phyloP scores from a whole-genome alignment of 257 asterid species.

The Nemophila menziesii region DNA sequence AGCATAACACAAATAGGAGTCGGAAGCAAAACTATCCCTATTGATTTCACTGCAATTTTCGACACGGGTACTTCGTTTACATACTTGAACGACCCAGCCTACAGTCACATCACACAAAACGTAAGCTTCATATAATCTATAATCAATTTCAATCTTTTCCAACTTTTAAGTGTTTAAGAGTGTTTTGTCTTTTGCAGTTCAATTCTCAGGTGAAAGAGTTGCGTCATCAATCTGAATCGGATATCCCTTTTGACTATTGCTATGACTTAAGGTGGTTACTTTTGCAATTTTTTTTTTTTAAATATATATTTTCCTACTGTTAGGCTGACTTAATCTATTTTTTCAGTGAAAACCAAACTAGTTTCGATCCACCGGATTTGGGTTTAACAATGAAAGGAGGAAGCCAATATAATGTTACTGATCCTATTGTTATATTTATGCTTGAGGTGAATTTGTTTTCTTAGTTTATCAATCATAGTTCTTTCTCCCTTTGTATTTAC shows the following conservation, averaged over 20 bases:
- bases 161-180: conserved; percentile 1
- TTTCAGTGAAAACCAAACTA: conserved; percentile 49
- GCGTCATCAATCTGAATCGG: conserved; percentile 35
- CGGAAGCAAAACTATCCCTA: conserved; percentile 34
- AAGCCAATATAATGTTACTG: conserved; percentile 25
- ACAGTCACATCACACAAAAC: conserved; percentile 35
- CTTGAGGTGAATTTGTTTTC: conserved; percentile 28
- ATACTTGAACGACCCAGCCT: conserved; percentile 73
- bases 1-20: conserved; percentile 60
- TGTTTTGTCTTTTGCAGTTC: conserved; percentile 39
- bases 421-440: conserved; percentile 36
- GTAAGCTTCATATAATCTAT: conserved; percentile 31
- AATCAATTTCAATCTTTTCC: not conserved
- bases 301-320: conserved; percentile 1
- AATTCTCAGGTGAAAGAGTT: conserved; percentile 42
- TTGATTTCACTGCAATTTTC: conserved; percentile 55
- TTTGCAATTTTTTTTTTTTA: not conserved
- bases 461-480: conserved; percentile 1
- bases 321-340: conserved; percentile 10
- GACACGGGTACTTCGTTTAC: conserved; percentile 98
- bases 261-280: conserved; percentile 44
- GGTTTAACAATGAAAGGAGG: conserved; percentile 88
- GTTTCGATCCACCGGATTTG: conserved; percentile 34
- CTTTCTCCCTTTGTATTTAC: conserved; percentile 9
- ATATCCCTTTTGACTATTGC: conserved; percentile 65